phyloP scores from a whole-genome alignment of 2,329 filamentous ascomycete genomes.

The Dryadomyces quercus-mongolicae region DNA sequence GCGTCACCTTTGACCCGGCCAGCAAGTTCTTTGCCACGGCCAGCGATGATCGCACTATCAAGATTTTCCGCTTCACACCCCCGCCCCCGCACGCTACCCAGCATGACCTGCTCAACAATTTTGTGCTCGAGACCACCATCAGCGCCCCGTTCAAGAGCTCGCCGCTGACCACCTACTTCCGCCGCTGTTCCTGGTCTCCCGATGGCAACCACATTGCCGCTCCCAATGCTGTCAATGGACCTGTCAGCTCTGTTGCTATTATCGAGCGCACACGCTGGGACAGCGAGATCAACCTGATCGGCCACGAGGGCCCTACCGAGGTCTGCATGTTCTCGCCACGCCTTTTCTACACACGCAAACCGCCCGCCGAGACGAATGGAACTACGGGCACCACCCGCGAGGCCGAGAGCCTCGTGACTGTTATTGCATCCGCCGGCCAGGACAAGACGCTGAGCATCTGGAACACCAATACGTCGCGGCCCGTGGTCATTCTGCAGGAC shows the following conservation, averaged over 20 bases:
- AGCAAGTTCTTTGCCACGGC: slow-evolving; percentile 99
- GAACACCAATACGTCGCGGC: slow-evolving; percentile 92
- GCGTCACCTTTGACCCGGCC: slow-evolving; percentile 94
- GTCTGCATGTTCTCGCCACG: slow-evolving; percentile 95
- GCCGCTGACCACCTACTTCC: slow-evolving; percentile 91
- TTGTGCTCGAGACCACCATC: slow-evolving; percentile 88
- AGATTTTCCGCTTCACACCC: slow-evolving; percentile 89
- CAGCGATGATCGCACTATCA: slow-evolving; percentile 92
- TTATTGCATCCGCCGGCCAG: slow-evolving; percentile 92
- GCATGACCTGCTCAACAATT: slow-evolving; percentile 95
- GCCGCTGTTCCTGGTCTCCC: slow-evolving; percentile 92
- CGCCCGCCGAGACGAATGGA: slow-evolving; percentile 39
- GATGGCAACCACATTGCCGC: slow-evolving; percentile 96
- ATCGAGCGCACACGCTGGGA: slow-evolving; percentile 89
- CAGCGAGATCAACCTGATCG: slow-evolving; percentile 92
- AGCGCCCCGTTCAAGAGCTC: slow-evolving; percentile 78
- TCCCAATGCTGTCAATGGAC: slow-evolving; percentile 92
- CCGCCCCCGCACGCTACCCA: slow-evolving; percentile 83
- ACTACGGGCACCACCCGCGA: slow-evolving; percentile 15
- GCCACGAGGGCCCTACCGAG: slow-evolving; percentile 92
- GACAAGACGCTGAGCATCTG: slow-evolving; percentile 94
- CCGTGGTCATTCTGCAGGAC: slow-evolving; percentile 82
- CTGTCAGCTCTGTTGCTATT: slow-evolving; percentile 93
- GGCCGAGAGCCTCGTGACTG: slow-evolving; percentile 52
- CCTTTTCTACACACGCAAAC: slow-evolving; percentile 66